These are phyloP conservation scores for Kurtzmaniella natalensis DNA, from an alignment of 1,139 yeast species.

Conservation along the genomic window DNA sequence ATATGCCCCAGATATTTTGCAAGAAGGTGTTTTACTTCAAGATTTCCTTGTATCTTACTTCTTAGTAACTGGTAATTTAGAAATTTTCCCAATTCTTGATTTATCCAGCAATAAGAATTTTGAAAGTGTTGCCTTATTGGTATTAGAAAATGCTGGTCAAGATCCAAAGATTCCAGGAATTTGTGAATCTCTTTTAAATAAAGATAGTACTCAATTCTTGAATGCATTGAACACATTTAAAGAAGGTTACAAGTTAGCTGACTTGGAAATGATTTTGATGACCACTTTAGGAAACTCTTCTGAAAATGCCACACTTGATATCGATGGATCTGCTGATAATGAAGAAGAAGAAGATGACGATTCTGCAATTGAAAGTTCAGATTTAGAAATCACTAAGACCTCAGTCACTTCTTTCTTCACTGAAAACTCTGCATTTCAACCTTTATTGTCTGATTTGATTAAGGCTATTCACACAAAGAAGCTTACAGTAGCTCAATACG, in stretches of 20 bases:
- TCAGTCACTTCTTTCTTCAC: constrained; percentile 1
- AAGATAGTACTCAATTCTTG: constrained; percentile 37
- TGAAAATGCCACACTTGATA: not conserved
- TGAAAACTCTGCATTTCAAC: constrained; percentile 1
- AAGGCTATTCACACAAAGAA: constrained; percentile 9
- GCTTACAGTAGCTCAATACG: constrained; percentile 16
- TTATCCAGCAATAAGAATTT: constrained; percentile 16
- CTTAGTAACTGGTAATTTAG: constrained; percentile 12
- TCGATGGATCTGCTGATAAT: not conserved
- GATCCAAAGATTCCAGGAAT: constrained; percentile 11
- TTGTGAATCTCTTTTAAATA: constrained; percentile 41
- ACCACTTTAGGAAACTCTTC: constrained; percentile 41
- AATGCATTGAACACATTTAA: constrained; percentile 29
- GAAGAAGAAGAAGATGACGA: not conserved
- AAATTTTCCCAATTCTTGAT: constrained; percentile 21
- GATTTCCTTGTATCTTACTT: constrained; percentile 1
- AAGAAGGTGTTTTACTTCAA: constrained; percentile 2
- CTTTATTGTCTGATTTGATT: not conserved
- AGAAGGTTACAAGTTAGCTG: constrained; percentile 39
- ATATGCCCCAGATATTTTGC: not conserved
- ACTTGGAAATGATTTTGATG: constrained; percentile 67
- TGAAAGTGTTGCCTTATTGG: not conserved
- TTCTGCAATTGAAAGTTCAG: not conserved
- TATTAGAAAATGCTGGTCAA: constrained; percentile 1
- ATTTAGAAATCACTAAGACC: not conserved